A percentile compares a stretch with the other conserved stretches of the same genome.
These are phyloP conservation scores for Suhomyces taliae DNA, from an alignment of 1,139 yeast genomes.

Conservation along the genomic window DNA sequence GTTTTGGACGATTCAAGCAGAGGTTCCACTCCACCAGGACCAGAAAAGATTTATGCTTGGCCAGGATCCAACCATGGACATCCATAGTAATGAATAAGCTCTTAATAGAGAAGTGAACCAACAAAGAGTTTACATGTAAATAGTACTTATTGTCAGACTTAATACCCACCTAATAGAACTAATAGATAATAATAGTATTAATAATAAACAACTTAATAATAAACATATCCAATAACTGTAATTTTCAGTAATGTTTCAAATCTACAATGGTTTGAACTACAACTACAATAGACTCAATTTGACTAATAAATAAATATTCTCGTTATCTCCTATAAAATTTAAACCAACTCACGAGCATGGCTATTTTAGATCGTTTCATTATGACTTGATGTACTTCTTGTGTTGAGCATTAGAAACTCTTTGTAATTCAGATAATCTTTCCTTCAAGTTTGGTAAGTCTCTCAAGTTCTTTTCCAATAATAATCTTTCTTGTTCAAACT, in stretches of 20 bases:
- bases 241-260: too few species aligned
- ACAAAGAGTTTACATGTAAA: too few species aligned
- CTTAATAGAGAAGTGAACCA: not conserved
- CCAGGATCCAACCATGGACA: slow-evolving; percentile 70
- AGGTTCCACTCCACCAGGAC: slow-evolving; percentile 36
- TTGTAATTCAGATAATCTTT: slow-evolving; percentile 58
- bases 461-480: slow-evolving; percentile 63
- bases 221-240: too few species aligned
- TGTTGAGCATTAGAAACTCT: slow-evolving; percentile 52
- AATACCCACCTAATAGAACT: too few species aligned
- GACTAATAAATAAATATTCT: not conserved
- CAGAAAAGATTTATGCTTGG: slow-evolving; percentile 59
- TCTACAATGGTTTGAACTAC: too few species aligned
- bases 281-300: too few species aligned
- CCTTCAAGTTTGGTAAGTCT: slow-evolving; percentile 65
- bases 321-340: not conserved
- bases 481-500: slow-evolving; percentile 70
- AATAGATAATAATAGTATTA: too few species aligned
- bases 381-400: slow-evolving; percentile 10
- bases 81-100: slow-evolving; percentile 31
- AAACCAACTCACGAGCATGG: not conserved
- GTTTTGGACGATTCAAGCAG: slow-evolving; percentile 23
- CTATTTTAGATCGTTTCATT: not conserved
- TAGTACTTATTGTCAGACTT: too few species aligned
- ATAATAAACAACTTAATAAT: too few species aligned